Conservation (phyloP, 495 filamentous ascomycete species). For the Aspergillus sclerotioniger region DNA sequence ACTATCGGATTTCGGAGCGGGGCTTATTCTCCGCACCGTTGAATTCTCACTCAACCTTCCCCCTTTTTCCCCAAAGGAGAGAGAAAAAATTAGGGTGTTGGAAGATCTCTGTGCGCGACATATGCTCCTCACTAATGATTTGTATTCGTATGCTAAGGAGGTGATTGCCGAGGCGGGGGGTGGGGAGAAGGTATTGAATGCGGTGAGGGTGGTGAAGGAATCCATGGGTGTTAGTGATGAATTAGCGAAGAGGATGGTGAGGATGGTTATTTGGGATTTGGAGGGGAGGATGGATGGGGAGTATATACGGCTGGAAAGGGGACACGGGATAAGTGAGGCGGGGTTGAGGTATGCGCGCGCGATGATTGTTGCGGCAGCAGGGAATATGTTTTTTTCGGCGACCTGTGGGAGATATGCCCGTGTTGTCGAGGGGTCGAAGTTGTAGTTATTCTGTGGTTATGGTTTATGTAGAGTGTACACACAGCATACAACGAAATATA, state of each 20-base stretch:
- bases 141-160: slow-evolving; percentile 22
- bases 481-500: too few relatives aligned
- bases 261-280: slow-evolving; percentile 10
- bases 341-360: slow-evolving; percentile 13
- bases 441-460: background rate
- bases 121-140: slow-evolving; percentile 17
- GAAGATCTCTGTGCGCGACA: slow-evolving; percentile 14
- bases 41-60: slow-evolving; percentile 9
- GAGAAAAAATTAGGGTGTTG: background rate
- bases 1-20: slow-evolving; percentile 10
- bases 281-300: slow-evolving; percentile 13
- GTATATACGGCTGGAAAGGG: slow-evolving; percentile 1
- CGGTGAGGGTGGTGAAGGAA: slow-evolving; percentile 12
- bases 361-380: slow-evolving; percentile 12
- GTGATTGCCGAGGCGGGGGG: background rate
- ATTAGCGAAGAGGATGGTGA: slow-evolving; percentile 5
- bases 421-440: slow-evolving; percentile 9
- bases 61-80: background rate
- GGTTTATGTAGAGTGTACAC: slow-evolving; percentile 16
- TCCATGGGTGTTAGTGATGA: background rate
- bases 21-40: slow-evolving; percentile 8
- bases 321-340: background rate
- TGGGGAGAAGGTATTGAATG: slow-evolving; percentile 11
- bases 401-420: slow-evolving; percentile 19
- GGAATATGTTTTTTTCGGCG: slow-evolving; percentile 21